phyloP scores from a whole-genome alignment of 495 filamentous ascomycete species.

The Copromyces sp. region DNA sequence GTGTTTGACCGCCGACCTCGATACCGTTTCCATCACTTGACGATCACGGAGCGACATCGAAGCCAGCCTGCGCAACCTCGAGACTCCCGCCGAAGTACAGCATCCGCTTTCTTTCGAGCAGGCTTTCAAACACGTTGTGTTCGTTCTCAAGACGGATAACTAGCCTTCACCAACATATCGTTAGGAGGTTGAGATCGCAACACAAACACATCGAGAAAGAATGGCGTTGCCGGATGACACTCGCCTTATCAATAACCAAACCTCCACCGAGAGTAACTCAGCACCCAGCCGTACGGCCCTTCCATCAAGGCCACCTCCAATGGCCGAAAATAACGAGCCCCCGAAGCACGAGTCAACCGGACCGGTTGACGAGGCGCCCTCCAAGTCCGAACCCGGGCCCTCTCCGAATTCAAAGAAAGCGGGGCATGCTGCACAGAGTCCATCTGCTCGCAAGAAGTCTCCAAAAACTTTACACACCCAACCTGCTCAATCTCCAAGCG shows the following conservation, averaged over 20 bases:
- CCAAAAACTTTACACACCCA: constrained; percentile 9
- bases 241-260: constrained; percentile 2
- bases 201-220: background rate
- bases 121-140: background rate
- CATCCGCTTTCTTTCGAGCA: background rate
- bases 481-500: constrained; percentile 7
- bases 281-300: constrained; percentile 21
- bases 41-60: background rate
- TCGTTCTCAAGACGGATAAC: background rate
- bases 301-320: constrained; percentile 15
- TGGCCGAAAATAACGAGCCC: constrained; percentile 4
- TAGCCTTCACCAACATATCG: background rate
- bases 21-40: constrained; percentile 3
- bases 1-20: constrained; percentile 2
- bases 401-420: constrained; percentile 9
- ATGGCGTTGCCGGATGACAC: constrained; percentile 16
- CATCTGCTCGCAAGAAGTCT: constrained; percentile 3
- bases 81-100: background rate
- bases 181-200: background rate
- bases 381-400: background rate
- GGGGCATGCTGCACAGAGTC: constrained; percentile 2
- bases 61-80: background rate
- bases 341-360: constrained; percentile 3
- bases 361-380: constrained; percentile 2
- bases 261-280: constrained; percentile 2